Percentiles rank a stretch among this genome's conserved stretches.
Evolutionary conservation across 495 filamentous ascomycete genomes (phyloP).

Genomic region (Tuber magnatum): DNA sequence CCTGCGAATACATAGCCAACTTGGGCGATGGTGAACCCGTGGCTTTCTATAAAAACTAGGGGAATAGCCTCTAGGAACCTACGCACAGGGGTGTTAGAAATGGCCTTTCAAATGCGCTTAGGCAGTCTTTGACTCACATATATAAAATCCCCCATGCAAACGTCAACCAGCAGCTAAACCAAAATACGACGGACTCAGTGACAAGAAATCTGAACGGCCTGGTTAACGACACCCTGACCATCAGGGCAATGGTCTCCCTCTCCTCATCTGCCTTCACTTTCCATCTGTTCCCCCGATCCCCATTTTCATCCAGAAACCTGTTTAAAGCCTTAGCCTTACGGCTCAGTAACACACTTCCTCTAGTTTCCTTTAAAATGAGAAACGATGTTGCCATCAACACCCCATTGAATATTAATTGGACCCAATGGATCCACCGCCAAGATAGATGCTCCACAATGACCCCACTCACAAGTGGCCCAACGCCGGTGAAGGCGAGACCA

Average conservation of each 20-base stretch:
- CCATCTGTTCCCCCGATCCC: slow-evolving; percentile 65
- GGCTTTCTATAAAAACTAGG: slow-evolving; percentile 63
- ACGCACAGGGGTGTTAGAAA: slow-evolving; percentile 5
- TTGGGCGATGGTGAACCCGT: slow-evolving; percentile 63
- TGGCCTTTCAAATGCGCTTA: neutral
- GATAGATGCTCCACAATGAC: slow-evolving; percentile 58
- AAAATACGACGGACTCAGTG: slow-evolving; percentile 91
- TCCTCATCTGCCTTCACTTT: slow-evolving; percentile 78
- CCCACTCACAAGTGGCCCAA: slow-evolving; percentile 67
- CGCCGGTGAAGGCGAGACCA: slow-evolving; percentile 72
- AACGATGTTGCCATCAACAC: slow-evolving; percentile 56
- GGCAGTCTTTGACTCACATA: slow-evolving; percentile 60
- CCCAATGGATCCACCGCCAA: slow-evolving; percentile 90
- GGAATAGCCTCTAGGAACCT: slow-evolving; percentile 51
- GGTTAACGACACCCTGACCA: slow-evolving; percentile 69
- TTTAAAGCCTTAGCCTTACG: slow-evolving; percentile 70
- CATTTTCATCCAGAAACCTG: slow-evolving; percentile 61
- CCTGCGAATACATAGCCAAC: slow-evolving; percentile 63
- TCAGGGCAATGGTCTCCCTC: slow-evolving; percentile 57
- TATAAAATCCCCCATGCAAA: slow-evolving; percentile 91
- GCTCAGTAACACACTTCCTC: slow-evolving; percentile 72
- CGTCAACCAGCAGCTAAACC: slow-evolving; percentile 83
- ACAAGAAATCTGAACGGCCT: slow-evolving; percentile 78
- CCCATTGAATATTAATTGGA: slow-evolving; percentile 66
- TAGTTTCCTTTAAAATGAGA: slow-evolving; percentile 70